Percentiles rank a stretch among this genome's conserved stretches.
These are phyloP conservation scores for Talaromyces sp. DNA, from an alignment of 2,329 filamentous ascomycete species.

Conservation along the genomic window DNA sequence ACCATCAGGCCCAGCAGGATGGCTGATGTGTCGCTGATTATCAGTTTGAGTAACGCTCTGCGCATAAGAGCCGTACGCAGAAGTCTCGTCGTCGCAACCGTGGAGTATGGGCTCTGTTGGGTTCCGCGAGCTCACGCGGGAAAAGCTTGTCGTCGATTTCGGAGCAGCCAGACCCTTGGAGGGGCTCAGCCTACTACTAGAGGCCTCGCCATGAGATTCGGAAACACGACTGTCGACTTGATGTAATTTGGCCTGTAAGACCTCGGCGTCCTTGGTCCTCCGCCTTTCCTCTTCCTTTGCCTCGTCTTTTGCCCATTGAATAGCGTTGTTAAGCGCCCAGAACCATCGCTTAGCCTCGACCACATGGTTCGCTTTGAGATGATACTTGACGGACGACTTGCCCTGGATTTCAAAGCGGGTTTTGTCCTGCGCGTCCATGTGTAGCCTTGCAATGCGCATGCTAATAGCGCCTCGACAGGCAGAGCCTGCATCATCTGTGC, in stretches of 20 bases:
- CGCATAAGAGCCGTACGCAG: constrained; percentile 51
- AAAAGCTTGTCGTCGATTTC: constrained; percentile 33
- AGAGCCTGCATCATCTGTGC: constrained; percentile 80
- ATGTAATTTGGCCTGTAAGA: constrained; percentile 74
- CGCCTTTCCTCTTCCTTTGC: constrained; percentile 82
- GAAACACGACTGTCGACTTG: constrained; percentile 52
- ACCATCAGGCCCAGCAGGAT: constrained; percentile 48
- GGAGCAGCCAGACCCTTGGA: constrained; percentile 19
- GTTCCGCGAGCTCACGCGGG: constrained; percentile 44
- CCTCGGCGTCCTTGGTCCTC: constrained; percentile 67
- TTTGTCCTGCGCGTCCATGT: constrained; percentile 97
- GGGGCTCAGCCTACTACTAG: background rate
- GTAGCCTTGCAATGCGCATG: constrained; percentile 90
- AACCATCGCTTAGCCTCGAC: constrained; percentile 99
- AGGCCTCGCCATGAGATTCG: constrained; percentile 36
- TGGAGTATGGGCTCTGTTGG: constrained; percentile 42
- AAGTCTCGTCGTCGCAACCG: constrained; percentile 48
- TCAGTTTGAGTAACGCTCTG: constrained; percentile 49
- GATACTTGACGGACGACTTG: constrained; percentile 98
- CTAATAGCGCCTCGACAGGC: constrained; percentile 97
- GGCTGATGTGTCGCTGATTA: constrained; percentile 44
- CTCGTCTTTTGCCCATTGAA: constrained; percentile 97
- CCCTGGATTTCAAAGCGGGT: constrained; percentile 96
- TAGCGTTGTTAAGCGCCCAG: constrained; percentile 97
- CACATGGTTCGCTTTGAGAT: constrained; percentile 94